Percentiles rank a stretch among this genome's conserved stretches.
Evolutionary conservation across 768 basidiomycete genomes (phyloP).

Genomic region (Leccinum uliginosum): DNA sequence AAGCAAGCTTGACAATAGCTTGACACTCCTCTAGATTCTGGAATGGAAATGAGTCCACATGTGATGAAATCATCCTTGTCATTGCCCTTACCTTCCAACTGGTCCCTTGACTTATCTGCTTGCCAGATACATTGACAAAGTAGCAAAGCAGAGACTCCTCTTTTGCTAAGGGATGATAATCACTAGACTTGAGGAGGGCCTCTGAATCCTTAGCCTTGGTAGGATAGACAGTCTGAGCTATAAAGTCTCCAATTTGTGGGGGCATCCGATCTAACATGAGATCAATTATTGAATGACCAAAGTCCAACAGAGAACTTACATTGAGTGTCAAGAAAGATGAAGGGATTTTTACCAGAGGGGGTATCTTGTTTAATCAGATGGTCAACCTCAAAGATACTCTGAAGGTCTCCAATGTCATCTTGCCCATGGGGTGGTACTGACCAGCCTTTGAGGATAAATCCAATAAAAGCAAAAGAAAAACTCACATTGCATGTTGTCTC

Average conservation of each 20-base stretch:
- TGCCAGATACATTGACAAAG: constrained; percentile 55
- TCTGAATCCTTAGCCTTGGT: constrained; percentile 29
- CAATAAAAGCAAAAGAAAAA: constrained; percentile 24
- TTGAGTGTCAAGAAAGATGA: constrained; percentile 65
- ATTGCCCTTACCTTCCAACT: constrained; percentile 36
- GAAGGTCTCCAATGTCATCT: constrained; percentile 57
- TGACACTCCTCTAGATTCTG: constrained; percentile 62
- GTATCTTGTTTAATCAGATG: constrained; percentile 43
- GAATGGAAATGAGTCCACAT: background rate
- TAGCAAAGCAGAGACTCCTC: constrained; percentile 45
- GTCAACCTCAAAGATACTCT: constrained; percentile 74
- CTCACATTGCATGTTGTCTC: constrained; percentile 64
- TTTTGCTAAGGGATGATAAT: constrained; percentile 44
- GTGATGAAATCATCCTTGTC: background rate
- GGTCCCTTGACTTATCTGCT: constrained; percentile 33
- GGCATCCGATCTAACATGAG: constrained; percentile 71
- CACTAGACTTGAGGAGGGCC: constrained; percentile 45
- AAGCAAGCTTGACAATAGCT: constrained; percentile 53
- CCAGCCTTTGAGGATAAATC: constrained; percentile 24
- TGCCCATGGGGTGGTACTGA: constrained; percentile 80
- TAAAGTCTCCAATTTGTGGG: constrained; percentile 68
- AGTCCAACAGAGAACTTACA: constrained; percentile 42
- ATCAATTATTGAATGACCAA: constrained; percentile 1
- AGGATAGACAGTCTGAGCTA: constrained; percentile 66
- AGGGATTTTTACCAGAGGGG: constrained; percentile 23